Conservation (phyloP, 345 rosid species). For the Lumnitzera racemosa region DNA sequence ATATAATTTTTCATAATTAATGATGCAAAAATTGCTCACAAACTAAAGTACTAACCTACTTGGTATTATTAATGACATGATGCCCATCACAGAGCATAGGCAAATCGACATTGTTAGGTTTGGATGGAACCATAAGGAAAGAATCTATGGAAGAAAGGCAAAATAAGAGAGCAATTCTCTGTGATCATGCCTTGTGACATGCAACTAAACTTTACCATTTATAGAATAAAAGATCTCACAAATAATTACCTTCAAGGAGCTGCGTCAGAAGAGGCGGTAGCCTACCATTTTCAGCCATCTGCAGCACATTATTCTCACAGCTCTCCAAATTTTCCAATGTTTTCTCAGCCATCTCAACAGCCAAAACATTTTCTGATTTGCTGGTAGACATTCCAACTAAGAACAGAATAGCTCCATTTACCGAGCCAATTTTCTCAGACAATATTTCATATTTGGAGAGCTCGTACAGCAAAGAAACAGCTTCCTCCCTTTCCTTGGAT, state of each 20-base stretch:
- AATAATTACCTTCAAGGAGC: conserved; percentile 67
- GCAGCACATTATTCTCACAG: conserved; percentile 72
- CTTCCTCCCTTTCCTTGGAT: conserved; percentile 77
- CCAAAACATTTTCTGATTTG: conserved; percentile 67
- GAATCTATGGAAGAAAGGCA: too few relatives aligned
- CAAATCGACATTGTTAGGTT: too few relatives aligned
- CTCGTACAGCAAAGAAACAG: conserved; percentile 79
- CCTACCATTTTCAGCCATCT: conserved; percentile 90
- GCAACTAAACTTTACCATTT: too few relatives aligned
- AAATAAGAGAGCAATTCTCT: too few relatives aligned
- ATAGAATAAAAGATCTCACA: background rate
- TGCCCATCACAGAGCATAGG: too few relatives aligned
- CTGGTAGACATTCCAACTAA: conserved; percentile 90
- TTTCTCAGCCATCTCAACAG: conserved; percentile 81
- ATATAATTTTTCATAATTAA: too few relatives aligned
- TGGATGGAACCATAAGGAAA: too few relatives aligned
- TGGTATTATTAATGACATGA: too few relatives aligned
- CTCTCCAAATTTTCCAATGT: conserved; percentile 73
- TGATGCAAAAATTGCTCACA: too few relatives aligned
- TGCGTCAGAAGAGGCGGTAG: conserved; percentile 74
- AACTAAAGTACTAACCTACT: too few relatives aligned
- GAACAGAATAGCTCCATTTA: conserved; percentile 83
- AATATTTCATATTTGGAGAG: conserved; percentile 77
- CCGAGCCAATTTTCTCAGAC: conserved; percentile 85
- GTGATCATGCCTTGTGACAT: too few relatives aligned